Evolutionary conservation across 2,329 filamentous ascomycete genomes (phyloP).

Genomic region (Furcasterigmium sp.): DNA sequence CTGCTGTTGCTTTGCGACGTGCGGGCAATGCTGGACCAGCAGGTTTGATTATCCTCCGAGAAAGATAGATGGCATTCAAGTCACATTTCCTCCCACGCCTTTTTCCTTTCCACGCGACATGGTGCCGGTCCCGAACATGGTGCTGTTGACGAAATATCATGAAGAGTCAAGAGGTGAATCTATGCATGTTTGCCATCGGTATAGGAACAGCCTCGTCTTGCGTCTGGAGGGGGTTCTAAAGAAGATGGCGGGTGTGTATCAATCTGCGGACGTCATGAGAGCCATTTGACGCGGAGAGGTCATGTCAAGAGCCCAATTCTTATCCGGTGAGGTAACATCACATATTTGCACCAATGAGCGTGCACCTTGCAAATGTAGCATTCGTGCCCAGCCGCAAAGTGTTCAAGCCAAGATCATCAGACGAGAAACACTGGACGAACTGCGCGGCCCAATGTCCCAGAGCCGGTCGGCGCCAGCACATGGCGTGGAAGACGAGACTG

Average conservation of each 20-base stretch:
- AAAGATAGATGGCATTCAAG: background rate
- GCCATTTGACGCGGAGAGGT: slow-evolving; percentile 2
- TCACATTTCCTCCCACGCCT: background rate
- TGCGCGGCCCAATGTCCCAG: too few relatives aligned
- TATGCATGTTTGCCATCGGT: slow-evolving; percentile 1
- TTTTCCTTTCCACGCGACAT: too few relatives aligned
- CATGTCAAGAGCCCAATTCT: slow-evolving; percentile 5
- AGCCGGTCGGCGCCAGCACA: too few relatives aligned
- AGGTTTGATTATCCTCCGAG: background rate
- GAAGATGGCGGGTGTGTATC: background rate
- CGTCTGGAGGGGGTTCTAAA: slow-evolving; percentile 1
- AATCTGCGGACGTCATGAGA: slow-evolving; percentile 5
- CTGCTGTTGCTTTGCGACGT: background rate
- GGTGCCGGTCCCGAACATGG: too few relatives aligned
- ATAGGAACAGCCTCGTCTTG: slow-evolving; percentile 2
- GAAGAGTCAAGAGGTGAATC: too few relatives aligned
- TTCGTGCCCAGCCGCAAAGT: too few relatives aligned
- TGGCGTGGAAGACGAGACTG: too few relatives aligned
- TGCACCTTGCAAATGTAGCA: too few relatives aligned
- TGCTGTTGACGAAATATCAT: too few relatives aligned
- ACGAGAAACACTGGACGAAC: too few relatives aligned
- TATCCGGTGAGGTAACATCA: slow-evolving; percentile 1
- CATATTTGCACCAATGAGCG: background rate
- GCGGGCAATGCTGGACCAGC: background rate
- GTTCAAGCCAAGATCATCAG: too few relatives aligned